Percentiles rank a stretch among this genome's conserved stretches.
These are phyloP conservation scores for Protoeuglena noctilucae DNA, from an alignment of 139 green algal species.

Conservation along the genomic window DNA sequence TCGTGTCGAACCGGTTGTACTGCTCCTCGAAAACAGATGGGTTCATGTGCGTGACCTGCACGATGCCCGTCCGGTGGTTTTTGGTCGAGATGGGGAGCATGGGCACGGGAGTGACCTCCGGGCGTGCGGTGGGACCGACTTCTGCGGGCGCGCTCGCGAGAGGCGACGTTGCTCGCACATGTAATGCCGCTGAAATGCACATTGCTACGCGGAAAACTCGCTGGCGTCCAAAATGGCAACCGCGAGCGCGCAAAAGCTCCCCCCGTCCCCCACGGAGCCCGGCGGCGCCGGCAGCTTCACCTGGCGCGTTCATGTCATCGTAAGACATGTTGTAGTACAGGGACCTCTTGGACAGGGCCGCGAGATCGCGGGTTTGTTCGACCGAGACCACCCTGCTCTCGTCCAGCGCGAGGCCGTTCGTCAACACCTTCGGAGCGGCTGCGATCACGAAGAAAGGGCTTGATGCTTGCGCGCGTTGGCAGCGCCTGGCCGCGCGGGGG, in stretches of 20 bases:
- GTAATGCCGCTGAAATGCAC: not conserved
- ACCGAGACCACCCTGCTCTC: conserved; percentile 15
- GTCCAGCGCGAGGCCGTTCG: conserved; percentile 29
- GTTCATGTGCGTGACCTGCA: conserved; percentile 33
- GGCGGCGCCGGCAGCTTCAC: conserved; percentile 21
- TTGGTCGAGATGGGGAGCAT: conserved; percentile 17
- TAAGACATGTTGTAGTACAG: conserved; percentile 63
- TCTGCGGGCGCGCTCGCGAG: not conserved
- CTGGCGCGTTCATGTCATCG: conserved; percentile 69
- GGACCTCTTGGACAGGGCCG: not conserved
- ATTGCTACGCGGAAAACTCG: not conserved
- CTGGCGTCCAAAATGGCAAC: not conserved
- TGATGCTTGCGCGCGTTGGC: no score
- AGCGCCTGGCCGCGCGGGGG: no score
- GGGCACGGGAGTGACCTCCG: no score
- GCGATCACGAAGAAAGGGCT: no score
- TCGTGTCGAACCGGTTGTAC: conserved; percentile 66
- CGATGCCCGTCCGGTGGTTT: conserved; percentile 21
- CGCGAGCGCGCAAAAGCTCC: not conserved
- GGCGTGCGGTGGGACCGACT: not conserved
- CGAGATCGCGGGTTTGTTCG: not conserved
- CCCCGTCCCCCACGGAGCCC: not conserved
- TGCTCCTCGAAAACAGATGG: conserved; percentile 72
- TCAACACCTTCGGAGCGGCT: conserved; percentile 34
- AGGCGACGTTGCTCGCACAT: not conserved